Evolutionary conservation across 495 filamentous ascomycete genomes (phyloP), one percentile per base, ranked within the genome.

Genomic region (Choiromyces venosus): DNA sequence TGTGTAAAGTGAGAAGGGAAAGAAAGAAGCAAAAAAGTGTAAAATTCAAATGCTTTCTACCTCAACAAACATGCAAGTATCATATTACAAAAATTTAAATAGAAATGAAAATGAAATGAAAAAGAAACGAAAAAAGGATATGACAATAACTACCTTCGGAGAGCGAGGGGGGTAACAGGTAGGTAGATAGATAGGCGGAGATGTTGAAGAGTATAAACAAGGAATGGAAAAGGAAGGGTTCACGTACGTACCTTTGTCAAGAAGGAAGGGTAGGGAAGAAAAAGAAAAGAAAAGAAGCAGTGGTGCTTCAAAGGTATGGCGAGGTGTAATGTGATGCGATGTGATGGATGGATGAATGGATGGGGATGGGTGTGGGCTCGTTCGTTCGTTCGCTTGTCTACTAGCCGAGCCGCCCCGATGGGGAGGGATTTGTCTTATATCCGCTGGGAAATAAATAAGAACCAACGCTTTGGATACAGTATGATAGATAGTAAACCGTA

Each of bases 361-460:
- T 73, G 72, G 73, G 75, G 73, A 69, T 66, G 75, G 66, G 75
- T 75, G 69, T 70, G 71, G 66, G 74, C 69, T 77, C 67, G 75
- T 70, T 70, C 70, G 25, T 18, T 61, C 52, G 25, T 4, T 61
- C 52, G 25, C 52, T 61, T 61, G 52, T 33, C 52, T 29, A 29
- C 9, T 73, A 77, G 75, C 75, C 75, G 75, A 77, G 75, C 75
- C 74, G 75, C 75, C 75, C 69, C 75, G 74, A 77, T 61, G 72
- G 42, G 66, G 76, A 77, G 71, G 68, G 64, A 76, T 76, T 72
- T 76, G 75, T 77, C 75, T 77, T 61, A 61, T 77, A 77, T 77
- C 75, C 75, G 69, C 72, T 76, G 68, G 74, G 46, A 70, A 67
- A 75, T 73, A 75, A 67, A 73, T 72, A 75, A 75, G 69, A 70